A percentile compares a stretch with the other conserved stretches of the same genome.
phyloP scores from a whole-genome alignment of 1,284 basidiomycete genomes.

The Rhodotorula glutinis region DNA sequence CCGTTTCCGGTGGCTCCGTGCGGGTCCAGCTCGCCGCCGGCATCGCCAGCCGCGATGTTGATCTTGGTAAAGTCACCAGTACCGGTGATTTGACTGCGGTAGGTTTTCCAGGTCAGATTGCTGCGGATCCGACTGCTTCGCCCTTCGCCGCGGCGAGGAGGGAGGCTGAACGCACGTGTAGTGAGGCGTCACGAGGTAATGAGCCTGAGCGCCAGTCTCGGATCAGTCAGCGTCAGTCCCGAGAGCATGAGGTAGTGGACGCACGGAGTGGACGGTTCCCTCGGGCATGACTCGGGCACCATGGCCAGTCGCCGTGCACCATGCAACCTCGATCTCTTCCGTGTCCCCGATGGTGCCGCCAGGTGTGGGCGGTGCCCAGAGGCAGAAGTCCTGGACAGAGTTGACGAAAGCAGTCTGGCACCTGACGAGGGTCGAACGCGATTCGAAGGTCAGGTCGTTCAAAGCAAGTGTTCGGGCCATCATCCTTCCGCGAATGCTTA shows the following conservation, averaged over 20 bases:
- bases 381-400: constrained; percentile 33
- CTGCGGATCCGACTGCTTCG: too few relatives aligned
- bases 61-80: constrained; percentile 49
- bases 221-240: background rate
- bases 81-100: constrained; percentile 27
- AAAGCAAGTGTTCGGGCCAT: background rate
- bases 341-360: constrained; percentile 18
- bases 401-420: constrained; percentile 30
- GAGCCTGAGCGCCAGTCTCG: constrained; percentile 6
- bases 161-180: constrained; percentile 17
- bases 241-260: background rate
- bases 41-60: constrained; percentile 44
- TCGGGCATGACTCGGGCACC: constrained; percentile 21
- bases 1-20: constrained; percentile 28
- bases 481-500: background rate
- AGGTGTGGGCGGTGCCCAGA: constrained; percentile 29
- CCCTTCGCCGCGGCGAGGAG: background rate
- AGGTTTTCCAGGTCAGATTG: background rate
- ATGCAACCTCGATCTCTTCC: constrained; percentile 25
- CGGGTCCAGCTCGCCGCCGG: constrained; percentile 47
- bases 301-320: constrained; percentile 22
- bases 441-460: background rate
- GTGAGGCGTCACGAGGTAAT: constrained; percentile 36
- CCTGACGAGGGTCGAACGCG: background rate
- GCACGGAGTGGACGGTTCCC: constrained; percentile 16